Conservation (phyloP, 306 rosid species). For the Calophaca sinica region DNA sequence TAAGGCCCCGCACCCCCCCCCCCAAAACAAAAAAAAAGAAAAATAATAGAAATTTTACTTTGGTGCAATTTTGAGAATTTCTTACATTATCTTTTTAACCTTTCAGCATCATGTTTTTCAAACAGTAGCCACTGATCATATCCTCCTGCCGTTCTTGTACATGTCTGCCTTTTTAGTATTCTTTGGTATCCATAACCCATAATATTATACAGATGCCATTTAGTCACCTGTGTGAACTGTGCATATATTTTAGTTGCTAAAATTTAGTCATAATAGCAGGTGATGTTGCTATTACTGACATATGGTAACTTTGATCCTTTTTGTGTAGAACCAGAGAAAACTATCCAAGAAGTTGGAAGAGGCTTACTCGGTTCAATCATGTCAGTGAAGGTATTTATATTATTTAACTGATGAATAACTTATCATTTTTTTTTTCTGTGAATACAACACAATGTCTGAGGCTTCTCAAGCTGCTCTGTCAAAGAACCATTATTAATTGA, state of each 20-base stretch:
- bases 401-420: conserved; percentile 25
- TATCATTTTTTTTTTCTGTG: conserved; percentile 8
- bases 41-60: background rate
- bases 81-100: conserved; percentile 1
- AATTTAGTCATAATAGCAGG: background rate
- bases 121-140: background rate
- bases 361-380: conserved; percentile 62
- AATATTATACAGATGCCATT: conserved; percentile 3
- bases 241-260: conserved; percentile 19
- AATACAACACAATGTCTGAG: background rate
- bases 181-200: conserved; percentile 13
- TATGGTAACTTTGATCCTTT: conserved; percentile 26
- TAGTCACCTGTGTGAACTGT: conserved; percentile 1
- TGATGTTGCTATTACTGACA: conserved; percentile 43
- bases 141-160: background rate
- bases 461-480: conserved; percentile 14
- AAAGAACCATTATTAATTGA: background rate
- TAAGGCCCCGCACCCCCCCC: background rate
- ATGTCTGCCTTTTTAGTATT: background rate
- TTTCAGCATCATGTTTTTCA: conserved; percentile 1
- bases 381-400: conserved; percentile 67
- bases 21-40: background rate
- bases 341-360: conserved; percentile 75
- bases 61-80: background rate
- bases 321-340: conserved; percentile 65